Evolutionary conservation across 805 yeast genomes (phyloP).

Genomic region (Ogataea trehalophila): DNA sequence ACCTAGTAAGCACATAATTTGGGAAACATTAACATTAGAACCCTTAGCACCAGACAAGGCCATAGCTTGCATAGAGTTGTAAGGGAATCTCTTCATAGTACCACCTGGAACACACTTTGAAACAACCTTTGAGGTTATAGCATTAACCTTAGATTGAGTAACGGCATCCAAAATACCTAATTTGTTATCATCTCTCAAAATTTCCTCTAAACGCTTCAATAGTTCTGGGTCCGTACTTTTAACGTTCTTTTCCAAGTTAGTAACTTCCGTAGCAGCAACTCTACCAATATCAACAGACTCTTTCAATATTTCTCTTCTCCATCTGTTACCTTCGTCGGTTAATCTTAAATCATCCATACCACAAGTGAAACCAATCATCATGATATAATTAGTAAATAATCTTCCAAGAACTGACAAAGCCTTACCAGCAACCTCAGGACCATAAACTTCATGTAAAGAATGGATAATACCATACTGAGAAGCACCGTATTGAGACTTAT

Average conservation of each 20-base stretch:
- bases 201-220: conserved; percentile 85
- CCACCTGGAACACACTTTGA: conserved; percentile 93
- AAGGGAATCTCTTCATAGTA: conserved; percentile 91
- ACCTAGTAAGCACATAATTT: conserved; percentile 98
- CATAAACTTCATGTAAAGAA: conserved; percentile 93
- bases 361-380: conserved; percentile 92
- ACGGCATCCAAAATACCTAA: conserved; percentile 93
- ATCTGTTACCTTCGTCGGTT: conserved; percentile 82
- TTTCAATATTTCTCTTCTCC: conserved; percentile 80
- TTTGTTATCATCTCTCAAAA: conserved; percentile 87
- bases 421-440: conserved; percentile 85
- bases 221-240: conserved; percentile 62
- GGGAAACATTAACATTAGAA: conserved; percentile 96
- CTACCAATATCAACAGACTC: conserved; percentile 81
- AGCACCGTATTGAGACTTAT: conserved; percentile 98
- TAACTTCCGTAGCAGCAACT: conserved; percentile 90
- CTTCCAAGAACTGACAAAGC: conserved; percentile 90
- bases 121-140: conserved; percentile 92
- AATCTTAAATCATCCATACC: conserved; percentile 99
- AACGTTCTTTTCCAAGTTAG: conserved; percentile 61
- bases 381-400: conserved; percentile 88
- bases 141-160: conserved; percentile 86
- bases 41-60: conserved; percentile 99
- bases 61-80: conserved; percentile 98
- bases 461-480: conserved; percentile 95